Percentiles rank a stretch among this genome's conserved stretches.
phyloP scores from a whole-genome alignment of 306 rosid species.

The Pachyrhizus erosus region DNA sequence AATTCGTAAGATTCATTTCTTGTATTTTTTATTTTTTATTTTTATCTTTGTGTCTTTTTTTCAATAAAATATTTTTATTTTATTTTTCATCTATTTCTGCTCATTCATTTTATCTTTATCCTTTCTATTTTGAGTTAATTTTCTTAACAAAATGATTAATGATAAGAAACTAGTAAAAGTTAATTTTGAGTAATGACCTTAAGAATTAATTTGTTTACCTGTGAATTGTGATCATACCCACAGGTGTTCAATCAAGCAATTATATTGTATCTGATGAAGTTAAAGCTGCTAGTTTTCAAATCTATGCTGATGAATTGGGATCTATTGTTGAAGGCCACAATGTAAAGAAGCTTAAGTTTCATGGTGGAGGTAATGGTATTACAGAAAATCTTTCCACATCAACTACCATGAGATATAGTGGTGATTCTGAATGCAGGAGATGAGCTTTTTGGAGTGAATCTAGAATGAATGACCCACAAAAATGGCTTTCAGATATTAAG shows the following conservation, averaged over 20 bases:
- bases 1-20: too few species aligned
- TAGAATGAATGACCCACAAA: too few species aligned
- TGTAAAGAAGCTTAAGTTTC: slow-evolving; percentile 73
- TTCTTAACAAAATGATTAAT: too few species aligned
- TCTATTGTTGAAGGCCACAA: slow-evolving; percentile 87
- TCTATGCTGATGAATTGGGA: slow-evolving; percentile 88
- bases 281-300: slow-evolving; percentile 77
- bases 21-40: too few species aligned
- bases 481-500: too few species aligned
- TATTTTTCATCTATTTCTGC: too few species aligned
- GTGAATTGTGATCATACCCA: slow-evolving; percentile 36
- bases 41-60: too few species aligned
- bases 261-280: slow-evolving; percentile 74
- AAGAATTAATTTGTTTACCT: slow-evolving; percentile 18
- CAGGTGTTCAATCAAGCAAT: slow-evolving; percentile 80
- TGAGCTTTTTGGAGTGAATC: slow-evolving; percentile 73
- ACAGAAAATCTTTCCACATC: slow-evolving; percentile 78
- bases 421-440: slow-evolving; percentile 54
- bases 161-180: too few species aligned
- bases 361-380: slow-evolving; percentile 78
- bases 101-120: too few species aligned
- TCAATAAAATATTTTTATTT: too few species aligned
- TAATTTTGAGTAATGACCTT: too few species aligned
- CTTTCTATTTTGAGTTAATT: too few species aligned
- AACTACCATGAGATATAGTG: slow-evolving; percentile 53